These are phyloP conservation scores for Eucalyptus pauciflora DNA, from an alignment of 345 rosid genomes.

Conservation along the genomic window DNA sequence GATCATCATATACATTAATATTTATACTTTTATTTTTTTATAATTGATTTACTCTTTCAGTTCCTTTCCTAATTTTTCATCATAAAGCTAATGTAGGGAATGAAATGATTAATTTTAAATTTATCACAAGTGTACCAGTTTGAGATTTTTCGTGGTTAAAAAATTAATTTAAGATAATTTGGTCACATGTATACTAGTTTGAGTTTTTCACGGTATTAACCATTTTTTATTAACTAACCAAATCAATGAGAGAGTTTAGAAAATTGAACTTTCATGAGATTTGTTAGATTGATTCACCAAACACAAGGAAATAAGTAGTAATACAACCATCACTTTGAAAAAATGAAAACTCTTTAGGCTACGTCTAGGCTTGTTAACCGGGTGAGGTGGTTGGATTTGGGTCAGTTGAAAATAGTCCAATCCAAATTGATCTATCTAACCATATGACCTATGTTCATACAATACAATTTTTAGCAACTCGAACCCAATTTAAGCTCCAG, in stretches of 20 bases:
- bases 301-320: no score
- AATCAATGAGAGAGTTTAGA: background rate
- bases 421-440: fast-evolving
- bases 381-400: background rate
- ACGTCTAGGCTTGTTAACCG: fast-evolving
- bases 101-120: background rate
- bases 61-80: background rate
- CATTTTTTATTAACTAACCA: background rate
- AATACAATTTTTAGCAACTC: background rate
- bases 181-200: no score
- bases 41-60: background rate
- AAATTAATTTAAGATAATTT: no score
- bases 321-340: no score
- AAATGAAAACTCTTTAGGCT: background rate
- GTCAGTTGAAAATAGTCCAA: no score
- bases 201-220: no score
- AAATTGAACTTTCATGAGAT: background rate
- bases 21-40: background rate
- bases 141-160: fast-evolving
- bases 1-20: background rate
- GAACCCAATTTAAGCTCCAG: background rate
- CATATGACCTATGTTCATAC: background rate
- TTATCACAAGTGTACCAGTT: fast-evolving
- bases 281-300: background rate
- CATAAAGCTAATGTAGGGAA: background rate